Evolutionary conservation across 441 rosid species (phyloP).

Genomic region (Manihot esculenta): DNA sequence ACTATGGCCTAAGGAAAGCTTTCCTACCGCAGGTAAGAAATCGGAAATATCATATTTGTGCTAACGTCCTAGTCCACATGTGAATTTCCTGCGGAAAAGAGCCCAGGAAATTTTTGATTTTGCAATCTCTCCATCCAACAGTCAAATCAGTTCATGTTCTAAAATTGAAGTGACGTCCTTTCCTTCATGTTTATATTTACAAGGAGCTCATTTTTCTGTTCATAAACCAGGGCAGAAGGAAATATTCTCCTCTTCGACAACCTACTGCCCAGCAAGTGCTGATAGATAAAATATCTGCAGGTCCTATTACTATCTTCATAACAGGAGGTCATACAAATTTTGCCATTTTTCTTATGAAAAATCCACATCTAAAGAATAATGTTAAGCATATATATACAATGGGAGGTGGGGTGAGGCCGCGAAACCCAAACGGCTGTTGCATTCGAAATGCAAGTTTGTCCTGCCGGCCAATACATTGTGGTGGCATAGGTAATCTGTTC

Average conservation of each 20-base stretch:
- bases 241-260: slow-evolving; percentile 58
- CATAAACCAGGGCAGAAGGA: slow-evolving; percentile 59
- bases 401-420: slow-evolving; percentile 67
- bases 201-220: too few species aligned
- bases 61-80: too few species aligned
- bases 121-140: background rate
- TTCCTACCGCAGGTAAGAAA: slow-evolving; percentile 33
- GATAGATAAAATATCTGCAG: slow-evolving; percentile 47
- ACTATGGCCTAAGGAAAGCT: slow-evolving; percentile 32
- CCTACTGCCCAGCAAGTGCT: slow-evolving; percentile 67
- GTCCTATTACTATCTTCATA: slow-evolving; percentile 49
- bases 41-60: too few species aligned
- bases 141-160: background rate
- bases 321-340: slow-evolving; percentile 67
- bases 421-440: too few species aligned
- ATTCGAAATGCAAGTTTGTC: too few species aligned
- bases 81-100: background rate
- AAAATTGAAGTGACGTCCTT: background rate
- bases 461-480: too few species aligned
- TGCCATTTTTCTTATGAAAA: slow-evolving; percentile 57
- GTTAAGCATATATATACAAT: slow-evolving; percentile 60
- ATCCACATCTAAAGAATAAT: slow-evolving; percentile 59
- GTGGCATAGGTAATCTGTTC: slow-evolving; percentile 47
- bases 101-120: background rate
- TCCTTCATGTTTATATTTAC: too few species aligned